phyloP scores from a whole-genome alignment of 305 asterid species.

The Rubia tinctorum region DNA sequence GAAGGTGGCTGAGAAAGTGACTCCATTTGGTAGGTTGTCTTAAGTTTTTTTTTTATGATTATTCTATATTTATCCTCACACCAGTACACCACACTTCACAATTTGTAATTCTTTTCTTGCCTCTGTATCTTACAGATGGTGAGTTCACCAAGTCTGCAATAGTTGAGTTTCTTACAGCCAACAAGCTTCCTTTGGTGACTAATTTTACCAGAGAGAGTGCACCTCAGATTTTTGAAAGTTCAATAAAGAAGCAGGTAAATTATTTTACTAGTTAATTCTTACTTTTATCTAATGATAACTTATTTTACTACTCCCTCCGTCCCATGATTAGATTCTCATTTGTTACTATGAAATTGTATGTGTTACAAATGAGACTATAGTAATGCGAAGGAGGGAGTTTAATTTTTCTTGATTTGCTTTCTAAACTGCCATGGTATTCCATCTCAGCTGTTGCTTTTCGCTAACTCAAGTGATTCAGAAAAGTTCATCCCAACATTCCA shows the following conservation, averaged over 20 bases:
- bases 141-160: conserved; percentile 62
- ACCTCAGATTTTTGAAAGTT: conserved; percentile 68
- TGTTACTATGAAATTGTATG: background rate
- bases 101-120: background rate
- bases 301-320: background rate
- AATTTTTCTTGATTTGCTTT: background rate
- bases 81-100: background rate
- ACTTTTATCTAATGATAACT: background rate
- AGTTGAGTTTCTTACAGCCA: conserved; percentile 65
- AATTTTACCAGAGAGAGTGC: conserved; percentile 78
- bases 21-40: conserved; percentile 54
- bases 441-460: conserved; percentile 78
- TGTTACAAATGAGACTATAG: background rate
- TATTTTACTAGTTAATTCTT: too few species aligned
- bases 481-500: conserved; percentile 60
- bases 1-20: conserved; percentile 79
- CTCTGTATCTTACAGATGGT: conserved; percentile 50
- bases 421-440: background rate
- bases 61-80: background rate
- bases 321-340: background rate
- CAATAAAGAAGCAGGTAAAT: conserved; percentile 79
- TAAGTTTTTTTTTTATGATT: background rate
- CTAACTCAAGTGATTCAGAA: conserved; percentile 50
- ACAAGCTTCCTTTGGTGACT: conserved; percentile 87
- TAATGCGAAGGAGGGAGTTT: background rate